Percentiles rank a stretch among this genome's conserved stretches.
These are phyloP conservation scores for Sanghuangporus sanghuang DNA, from an alignment of 1,284 basidiomycete species.

Conservation along the genomic window DNA sequence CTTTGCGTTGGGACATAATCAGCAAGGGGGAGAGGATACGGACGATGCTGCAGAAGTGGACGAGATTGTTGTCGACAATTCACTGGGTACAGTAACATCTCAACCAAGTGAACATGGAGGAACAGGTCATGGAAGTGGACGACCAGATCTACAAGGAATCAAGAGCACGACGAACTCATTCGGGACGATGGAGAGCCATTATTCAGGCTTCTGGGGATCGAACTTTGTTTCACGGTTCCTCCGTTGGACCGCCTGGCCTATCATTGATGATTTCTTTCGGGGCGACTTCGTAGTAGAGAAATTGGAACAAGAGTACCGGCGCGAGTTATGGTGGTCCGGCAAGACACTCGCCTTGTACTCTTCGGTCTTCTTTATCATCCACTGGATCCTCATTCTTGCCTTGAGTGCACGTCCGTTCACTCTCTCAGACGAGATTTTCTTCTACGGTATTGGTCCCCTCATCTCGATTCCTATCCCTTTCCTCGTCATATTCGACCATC, in stretches of 20 bases:
- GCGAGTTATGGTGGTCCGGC: slow-evolving; percentile 9
- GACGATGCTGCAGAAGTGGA: slow-evolving; percentile 43
- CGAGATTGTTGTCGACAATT: slow-evolving; percentile 63
- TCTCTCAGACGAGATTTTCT: slow-evolving; percentile 54
- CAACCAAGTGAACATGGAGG: slow-evolving; percentile 39
- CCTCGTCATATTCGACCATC: slow-evolving; percentile 33
- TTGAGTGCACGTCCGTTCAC: slow-evolving; percentile 44
- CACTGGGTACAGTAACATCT: neutral
- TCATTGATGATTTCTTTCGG: slow-evolving; percentile 44
- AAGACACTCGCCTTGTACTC: slow-evolving; percentile 59
- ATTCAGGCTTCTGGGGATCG: slow-evolving; percentile 27
- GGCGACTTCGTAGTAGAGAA: slow-evolving; percentile 51
- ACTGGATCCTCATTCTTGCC: slow-evolving; percentile 59
- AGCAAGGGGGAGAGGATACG: slow-evolving; percentile 25
- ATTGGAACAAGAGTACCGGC: slow-evolving; percentile 50
- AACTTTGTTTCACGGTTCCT: slow-evolving; percentile 28
- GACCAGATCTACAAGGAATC: slow-evolving; percentile 22
- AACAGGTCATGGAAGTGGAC: slow-evolving; percentile 35
- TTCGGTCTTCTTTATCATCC: slow-evolving; percentile 58
- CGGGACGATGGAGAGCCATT: slow-evolving; percentile 22
- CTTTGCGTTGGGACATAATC: slow-evolving; percentile 3
- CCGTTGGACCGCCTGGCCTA: slow-evolving; percentile 38
- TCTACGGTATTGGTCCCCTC: slow-evolving; percentile 38
- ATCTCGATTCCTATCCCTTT: slow-evolving; percentile 33
- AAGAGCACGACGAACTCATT: slow-evolving; percentile 27